These are phyloP conservation scores for Paecilomyces dactylethromorphus DNA, from an alignment of 2,329 filamentous ascomycete genomes.

Conservation along the genomic window DNA sequence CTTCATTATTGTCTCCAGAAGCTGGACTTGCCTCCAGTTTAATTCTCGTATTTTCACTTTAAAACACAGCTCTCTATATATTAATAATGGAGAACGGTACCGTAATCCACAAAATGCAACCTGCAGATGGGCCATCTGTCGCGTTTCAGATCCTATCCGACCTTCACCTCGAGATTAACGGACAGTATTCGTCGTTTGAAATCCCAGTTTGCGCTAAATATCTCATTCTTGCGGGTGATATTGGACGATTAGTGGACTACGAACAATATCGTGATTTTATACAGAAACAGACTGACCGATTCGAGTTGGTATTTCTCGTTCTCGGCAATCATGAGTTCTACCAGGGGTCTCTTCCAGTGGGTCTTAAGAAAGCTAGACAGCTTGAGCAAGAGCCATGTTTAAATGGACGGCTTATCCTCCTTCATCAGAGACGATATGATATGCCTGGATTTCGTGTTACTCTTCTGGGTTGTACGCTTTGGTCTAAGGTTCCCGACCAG, in stretches of 20 bases:
- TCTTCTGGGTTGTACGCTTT: constrained; percentile 51
- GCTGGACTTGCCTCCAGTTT: neutral
- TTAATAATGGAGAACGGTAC: neutral
- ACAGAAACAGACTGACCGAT: constrained; percentile 14
- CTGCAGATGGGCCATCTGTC: neutral
- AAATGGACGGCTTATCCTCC: constrained; percentile 10
- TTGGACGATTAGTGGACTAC: constrained; percentile 21
- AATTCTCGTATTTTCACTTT: neutral
- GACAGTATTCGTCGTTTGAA: constrained; percentile 15
- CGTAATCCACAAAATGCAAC: neutral
- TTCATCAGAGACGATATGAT: constrained; percentile 10
- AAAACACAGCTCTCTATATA: neutral
- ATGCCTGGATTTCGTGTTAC: constrained; percentile 27
- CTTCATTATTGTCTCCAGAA: neutral
- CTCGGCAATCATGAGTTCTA: constrained; percentile 32
- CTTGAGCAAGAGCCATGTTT: constrained; percentile 13
- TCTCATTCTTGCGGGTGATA: constrained; percentile 24
- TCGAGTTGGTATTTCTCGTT: constrained; percentile 20
- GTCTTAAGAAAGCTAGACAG: constrained; percentile 5
- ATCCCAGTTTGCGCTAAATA: constrained; percentile 12
- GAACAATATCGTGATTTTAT: constrained; percentile 17
- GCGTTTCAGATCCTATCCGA: constrained; percentile 19
- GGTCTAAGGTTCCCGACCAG: constrained; percentile 42
- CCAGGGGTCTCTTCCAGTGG: constrained; percentile 8
- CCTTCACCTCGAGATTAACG: constrained; percentile 19